These are phyloP conservation scores for Porogramme epimiltina DNA, from an alignment of 1,284 basidiomycete genomes.

Conservation along the genomic window DNA sequence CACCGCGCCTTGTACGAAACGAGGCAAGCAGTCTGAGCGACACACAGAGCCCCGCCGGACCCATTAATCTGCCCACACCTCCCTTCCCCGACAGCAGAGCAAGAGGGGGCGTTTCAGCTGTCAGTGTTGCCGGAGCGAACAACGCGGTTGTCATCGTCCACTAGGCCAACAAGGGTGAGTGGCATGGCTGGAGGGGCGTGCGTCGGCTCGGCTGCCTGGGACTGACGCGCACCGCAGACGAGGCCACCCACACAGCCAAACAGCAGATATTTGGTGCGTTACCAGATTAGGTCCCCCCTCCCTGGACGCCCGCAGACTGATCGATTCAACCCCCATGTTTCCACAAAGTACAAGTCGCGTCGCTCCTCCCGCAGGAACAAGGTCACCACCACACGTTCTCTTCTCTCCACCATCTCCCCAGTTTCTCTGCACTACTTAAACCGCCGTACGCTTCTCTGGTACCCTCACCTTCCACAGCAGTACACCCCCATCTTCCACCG, in stretches of 20 bases:
- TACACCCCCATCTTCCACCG: background rate
- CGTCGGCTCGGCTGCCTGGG: too few species aligned
- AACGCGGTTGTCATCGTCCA: too few species aligned
- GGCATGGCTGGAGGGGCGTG: too few species aligned
- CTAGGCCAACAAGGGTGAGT: too few species aligned
- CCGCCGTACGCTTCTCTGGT: background rate
- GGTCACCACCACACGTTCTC: slow-evolving; percentile 6
- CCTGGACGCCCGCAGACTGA: slow-evolving; percentile 2
- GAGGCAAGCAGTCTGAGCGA: too few species aligned
- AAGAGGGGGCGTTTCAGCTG: too few species aligned
- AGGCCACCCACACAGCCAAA: slow-evolving; percentile 22
- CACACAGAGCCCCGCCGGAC: too few species aligned
- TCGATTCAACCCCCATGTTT: slow-evolving; percentile 13
- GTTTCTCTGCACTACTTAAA: slow-evolving; percentile 1
- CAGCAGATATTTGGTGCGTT: slow-evolving; percentile 14
- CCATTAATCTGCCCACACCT: too few species aligned
- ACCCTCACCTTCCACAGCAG: background rate
- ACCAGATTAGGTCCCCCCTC: background rate
- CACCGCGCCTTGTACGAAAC: too few species aligned
- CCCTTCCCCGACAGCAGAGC: too few species aligned
- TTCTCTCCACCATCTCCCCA: background rate
- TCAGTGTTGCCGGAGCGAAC: too few species aligned
- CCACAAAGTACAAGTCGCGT: slow-evolving; percentile 6
- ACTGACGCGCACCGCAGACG: background rate
- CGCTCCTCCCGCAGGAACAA: slow-evolving; percentile 7